These are phyloP conservation scores for Pestalotiopsis sp. DNA, from an alignment of 2,329 filamentous ascomycete genomes.

Conservation along the genomic window DNA sequence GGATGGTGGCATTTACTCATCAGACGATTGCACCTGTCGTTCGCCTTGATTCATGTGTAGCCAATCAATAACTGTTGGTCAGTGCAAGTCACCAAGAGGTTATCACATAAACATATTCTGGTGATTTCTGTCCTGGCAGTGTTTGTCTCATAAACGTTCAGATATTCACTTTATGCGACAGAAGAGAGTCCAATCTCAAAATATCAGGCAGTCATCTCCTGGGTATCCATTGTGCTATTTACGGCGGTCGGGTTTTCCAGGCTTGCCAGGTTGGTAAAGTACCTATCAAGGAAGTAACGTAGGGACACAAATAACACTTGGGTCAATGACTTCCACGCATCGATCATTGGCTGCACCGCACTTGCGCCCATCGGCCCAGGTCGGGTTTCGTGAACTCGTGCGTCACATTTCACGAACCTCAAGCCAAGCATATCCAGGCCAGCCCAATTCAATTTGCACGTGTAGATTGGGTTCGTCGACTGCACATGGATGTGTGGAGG, in stretches of 20 bases:
- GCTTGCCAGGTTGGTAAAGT: background rate
- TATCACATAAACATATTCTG: background rate
- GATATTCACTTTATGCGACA: background rate
- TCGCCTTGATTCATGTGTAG: background rate
- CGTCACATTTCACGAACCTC: no score
- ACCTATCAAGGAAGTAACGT: background rate
- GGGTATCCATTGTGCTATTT: background rate
- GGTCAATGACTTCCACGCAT: no score
- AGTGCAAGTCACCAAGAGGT: background rate
- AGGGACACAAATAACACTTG: no score
- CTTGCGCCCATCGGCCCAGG: background rate
- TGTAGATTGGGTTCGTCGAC: background rate
- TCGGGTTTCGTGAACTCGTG: background rate
- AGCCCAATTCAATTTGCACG: background rate
- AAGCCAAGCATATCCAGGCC: no score
- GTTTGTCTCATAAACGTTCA: background rate
- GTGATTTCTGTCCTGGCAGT: background rate
- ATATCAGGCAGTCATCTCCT: background rate
- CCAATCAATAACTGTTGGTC: no score
- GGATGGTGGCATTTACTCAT: background rate
- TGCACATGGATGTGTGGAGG: background rate
- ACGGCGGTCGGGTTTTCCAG: background rate
- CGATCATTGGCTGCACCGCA: no score
- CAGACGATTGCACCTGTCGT: background rate
- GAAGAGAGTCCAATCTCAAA: background rate